phyloP scores from a whole-genome alignment of 1,284 basidiomycete genomes.

The Puccinia triticina region DNA sequence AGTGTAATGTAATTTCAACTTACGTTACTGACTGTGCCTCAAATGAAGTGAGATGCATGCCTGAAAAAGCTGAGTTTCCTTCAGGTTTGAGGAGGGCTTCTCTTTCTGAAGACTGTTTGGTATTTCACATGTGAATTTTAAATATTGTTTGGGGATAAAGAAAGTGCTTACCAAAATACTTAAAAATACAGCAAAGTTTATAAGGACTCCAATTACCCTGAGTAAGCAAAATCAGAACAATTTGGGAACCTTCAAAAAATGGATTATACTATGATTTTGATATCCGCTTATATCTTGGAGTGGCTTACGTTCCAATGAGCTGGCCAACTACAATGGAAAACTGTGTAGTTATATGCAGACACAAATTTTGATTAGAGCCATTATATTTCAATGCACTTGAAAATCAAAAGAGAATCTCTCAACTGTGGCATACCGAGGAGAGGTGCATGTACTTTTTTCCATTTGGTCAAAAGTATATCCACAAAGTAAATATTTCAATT shows the following conservation, averaged over 20 bases:
- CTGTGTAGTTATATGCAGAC: neutral
- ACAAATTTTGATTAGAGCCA: neutral
- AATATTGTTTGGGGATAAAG: neutral
- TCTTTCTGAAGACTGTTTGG: slow-evolving; percentile 31
- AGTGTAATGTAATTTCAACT: neutral
- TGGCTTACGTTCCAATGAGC: slow-evolving; percentile 43
- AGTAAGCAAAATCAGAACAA: neutral
- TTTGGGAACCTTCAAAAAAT: neutral
- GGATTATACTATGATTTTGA: neutral
- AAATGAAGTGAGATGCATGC: slow-evolving; percentile 48
- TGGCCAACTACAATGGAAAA: slow-evolving; percentile 42
- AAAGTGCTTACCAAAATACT: slow-evolving; percentile 23
- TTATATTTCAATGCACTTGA: neutral
- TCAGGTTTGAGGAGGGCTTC: slow-evolving; percentile 31
- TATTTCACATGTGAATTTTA: neutral
- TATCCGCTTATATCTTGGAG: neutral
- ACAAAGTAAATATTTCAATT: neutral
- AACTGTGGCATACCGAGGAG: slow-evolving; percentile 33
- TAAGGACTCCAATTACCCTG: slow-evolving; percentile 36
- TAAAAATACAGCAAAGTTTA: slow-evolving; percentile 41
- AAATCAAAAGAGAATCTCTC: neutral
- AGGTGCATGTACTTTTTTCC: slow-evolving; percentile 44
- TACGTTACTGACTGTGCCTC: slow-evolving; percentile 49
- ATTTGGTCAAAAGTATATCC: neutral
- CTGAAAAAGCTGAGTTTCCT: slow-evolving; percentile 45